Evolutionary conservation across 2,329 filamentous ascomycete genomes (phyloP).

Genomic region (Pyricularia sp.): DNA sequence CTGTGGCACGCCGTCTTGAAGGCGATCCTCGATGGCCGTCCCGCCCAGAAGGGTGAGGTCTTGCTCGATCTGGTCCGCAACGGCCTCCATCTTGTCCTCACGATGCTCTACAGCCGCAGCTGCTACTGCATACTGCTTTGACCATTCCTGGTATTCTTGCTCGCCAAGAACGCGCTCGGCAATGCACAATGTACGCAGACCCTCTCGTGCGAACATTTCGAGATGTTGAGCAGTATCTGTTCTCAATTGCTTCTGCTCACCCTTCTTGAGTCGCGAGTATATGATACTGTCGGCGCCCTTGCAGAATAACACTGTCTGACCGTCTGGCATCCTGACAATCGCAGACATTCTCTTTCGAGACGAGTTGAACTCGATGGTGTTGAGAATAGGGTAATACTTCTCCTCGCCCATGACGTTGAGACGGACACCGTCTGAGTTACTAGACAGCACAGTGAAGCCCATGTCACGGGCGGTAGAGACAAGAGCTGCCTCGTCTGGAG

Average conservation of each 20-base stretch:
- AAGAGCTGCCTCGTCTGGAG: slow-evolving; percentile 87
- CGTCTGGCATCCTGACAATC: slow-evolving; percentile 88
- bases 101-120: slow-evolving; percentile 72
- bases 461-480: slow-evolving; percentile 90
- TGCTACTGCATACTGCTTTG: slow-evolving; percentile 73
- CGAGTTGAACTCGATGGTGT: slow-evolving; percentile 95
- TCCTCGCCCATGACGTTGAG: slow-evolving; percentile 82
- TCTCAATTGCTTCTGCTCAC: slow-evolving; percentile 75
- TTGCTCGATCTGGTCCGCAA: slow-evolving; percentile 82
- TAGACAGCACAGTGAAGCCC: slow-evolving; percentile 83
- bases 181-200: slow-evolving; percentile 86
- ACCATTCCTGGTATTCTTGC: slow-evolving; percentile 75
- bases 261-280: slow-evolving; percentile 75
- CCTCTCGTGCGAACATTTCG: slow-evolving; percentile 93
- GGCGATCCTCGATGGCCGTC: slow-evolving; percentile 90
- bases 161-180: slow-evolving; percentile 71
- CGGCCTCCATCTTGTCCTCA: slow-evolving; percentile 84
- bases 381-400: slow-evolving; percentile 72
- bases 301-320: slow-evolving; percentile 81
- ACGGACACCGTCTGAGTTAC: slow-evolving; percentile 65
- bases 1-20: slow-evolving; percentile 94
- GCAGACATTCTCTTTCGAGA: slow-evolving; percentile 95
- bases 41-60: slow-evolving; percentile 80
- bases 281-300: slow-evolving; percentile 97
- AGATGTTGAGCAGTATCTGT: slow-evolving; percentile 80